Evolutionary conservation across 805 yeast genomes (phyloP), one percentile per base, ranked within the genome.

Genomic region (Barnettozyma vustinii): DNA sequence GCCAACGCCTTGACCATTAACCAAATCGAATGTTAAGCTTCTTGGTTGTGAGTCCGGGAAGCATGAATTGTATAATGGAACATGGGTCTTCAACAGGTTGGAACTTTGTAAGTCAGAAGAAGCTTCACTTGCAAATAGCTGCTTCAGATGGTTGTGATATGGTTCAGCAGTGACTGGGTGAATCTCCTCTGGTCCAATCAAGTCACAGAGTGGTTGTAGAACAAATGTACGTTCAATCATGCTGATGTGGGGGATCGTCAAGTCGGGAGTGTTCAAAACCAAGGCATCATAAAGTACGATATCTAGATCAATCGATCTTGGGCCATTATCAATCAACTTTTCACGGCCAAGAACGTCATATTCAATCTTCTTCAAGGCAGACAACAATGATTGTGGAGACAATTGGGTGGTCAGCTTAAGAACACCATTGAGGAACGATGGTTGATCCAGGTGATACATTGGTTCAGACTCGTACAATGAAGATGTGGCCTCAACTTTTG

Each of bases 171-270:
- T 84, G 7, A 91, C 81, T 1, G 97, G 98, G 63, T 92, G 97
- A 6, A 80, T 62, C 37, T 64, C 69, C 46, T 75, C 79, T 0
- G 90, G 84, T 1, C 84, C 75, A 3, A 88, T 63, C 36, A 94
- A 69, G 63, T 94, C 98, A 62, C 89, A 82, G 37, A 94, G 71
- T 1, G 99, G 99, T 49, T 83, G 83, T 42, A 94, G 66, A 6
- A 94, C 99, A 73, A 94, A 94, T 3, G 90, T 79, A 50, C 99
- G 75, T 56, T 90, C 96, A 46, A 89, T 72, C 90, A 94, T 85
- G 41, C 88, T 75, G 37, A 82, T 79, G 65, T 94, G 99, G 0
- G 99, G 99, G 12, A 94, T 74, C 25, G 76, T 77, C 57, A 94
- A 74, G 35, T 79, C 74, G 0, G 75, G 69, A 1, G 76, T 69